Percentiles rank a stretch among this genome's conserved stretches.
Conservation (phyloP, 192 early-diverging fungal species). For the Coemansia sp. region DNA sequence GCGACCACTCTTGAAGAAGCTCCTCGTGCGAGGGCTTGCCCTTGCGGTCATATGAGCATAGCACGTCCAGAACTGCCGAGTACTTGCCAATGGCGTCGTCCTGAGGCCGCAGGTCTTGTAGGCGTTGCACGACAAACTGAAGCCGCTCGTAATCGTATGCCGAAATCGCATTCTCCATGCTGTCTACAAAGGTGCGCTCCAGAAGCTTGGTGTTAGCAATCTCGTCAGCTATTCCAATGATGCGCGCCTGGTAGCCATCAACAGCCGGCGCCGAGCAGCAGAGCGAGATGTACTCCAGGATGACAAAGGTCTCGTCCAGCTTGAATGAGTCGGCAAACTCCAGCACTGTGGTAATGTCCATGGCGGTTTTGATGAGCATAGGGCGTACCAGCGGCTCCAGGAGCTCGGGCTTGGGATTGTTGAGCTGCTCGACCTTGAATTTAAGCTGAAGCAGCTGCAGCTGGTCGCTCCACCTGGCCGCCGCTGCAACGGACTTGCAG, state of each 20-base stretch:
- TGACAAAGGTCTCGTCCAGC: constrained; percentile 34
- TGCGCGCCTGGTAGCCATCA: constrained; percentile 51
- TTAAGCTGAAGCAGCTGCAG: constrained; percentile 58
- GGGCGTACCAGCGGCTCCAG: constrained; percentile 56
- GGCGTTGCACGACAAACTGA: constrained; percentile 57
- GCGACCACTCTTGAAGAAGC: constrained; percentile 37
- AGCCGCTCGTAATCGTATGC: constrained; percentile 69
- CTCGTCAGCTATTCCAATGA: constrained; percentile 51
- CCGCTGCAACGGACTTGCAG: constrained; percentile 56
- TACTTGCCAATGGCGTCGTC: constrained; percentile 40
- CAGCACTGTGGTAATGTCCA: constrained; percentile 59
- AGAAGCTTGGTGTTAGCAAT: constrained; percentile 59
- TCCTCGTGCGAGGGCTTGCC: constrained; percentile 49
- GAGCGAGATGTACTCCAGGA: constrained; percentile 48
- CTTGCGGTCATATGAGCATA: constrained; percentile 55
- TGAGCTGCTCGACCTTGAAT: constrained; percentile 59
- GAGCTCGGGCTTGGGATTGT: constrained; percentile 49
- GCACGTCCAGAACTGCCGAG: constrained; percentile 54
- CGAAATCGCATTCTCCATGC: constrained; percentile 46
- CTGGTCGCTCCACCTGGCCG: constrained; percentile 69
- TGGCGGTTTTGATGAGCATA: constrained; percentile 57
- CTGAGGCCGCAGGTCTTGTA: constrained; percentile 51
- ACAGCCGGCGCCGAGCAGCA: constrained; percentile 32
- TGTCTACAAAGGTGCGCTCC: constrained; percentile 47
- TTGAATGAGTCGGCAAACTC: constrained; percentile 67